Conservation (phyloP, 192 early-diverging fungal species). For the Phlyctochytrium bullatum region DNA sequence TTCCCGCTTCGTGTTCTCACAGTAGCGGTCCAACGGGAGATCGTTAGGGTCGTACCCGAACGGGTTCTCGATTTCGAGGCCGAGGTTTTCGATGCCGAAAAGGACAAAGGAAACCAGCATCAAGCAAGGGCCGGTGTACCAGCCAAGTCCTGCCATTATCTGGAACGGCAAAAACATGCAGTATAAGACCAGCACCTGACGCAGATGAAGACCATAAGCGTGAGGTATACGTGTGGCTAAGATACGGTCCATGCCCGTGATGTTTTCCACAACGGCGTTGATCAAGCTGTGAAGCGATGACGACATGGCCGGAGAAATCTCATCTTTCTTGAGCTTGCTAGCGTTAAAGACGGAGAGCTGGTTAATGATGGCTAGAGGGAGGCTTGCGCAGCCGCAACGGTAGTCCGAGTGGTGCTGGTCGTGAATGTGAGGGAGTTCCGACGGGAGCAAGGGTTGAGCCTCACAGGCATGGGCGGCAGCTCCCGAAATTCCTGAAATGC, state of each 20-base stretch:
- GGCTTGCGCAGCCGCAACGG: not conserved
- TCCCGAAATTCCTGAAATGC: slow-evolving; percentile 11
- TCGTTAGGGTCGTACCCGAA: slow-evolving; percentile 50
- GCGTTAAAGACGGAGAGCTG: slow-evolving; percentile 15
- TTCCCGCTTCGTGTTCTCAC: slow-evolving; percentile 16
- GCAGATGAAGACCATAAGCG: slow-evolving; percentile 65
- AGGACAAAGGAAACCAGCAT: slow-evolving; percentile 62
- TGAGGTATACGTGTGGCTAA: slow-evolving; percentile 74
- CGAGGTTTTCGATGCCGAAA: slow-evolving; percentile 72
- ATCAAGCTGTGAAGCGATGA: slow-evolving; percentile 45
- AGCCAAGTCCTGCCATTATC: slow-evolving; percentile 42
- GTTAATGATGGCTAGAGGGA: slow-evolving; percentile 11
- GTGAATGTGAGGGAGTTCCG: not conserved
- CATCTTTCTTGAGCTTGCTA: not conserved
- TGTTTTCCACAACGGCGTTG: slow-evolving; percentile 53
- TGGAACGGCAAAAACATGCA: slow-evolving; percentile 70
- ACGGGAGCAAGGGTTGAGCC: not conserved
- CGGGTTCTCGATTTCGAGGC: slow-evolving; percentile 83
- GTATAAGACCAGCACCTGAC: slow-evolving; percentile 63
- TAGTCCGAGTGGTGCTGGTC: not conserved
- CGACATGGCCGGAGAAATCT: slow-evolving; percentile 2
- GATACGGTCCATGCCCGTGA: slow-evolving; percentile 74
- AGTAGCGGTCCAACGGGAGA: slow-evolving; percentile 18
- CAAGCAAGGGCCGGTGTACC: slow-evolving; percentile 55
- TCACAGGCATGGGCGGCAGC: slow-evolving; percentile 1